Percentiles rank a stretch among this genome's conserved stretches.
phyloP scores from a whole-genome alignment of 2,329 filamentous ascomycete genomes.

The Calonectria ilicicola region DNA sequence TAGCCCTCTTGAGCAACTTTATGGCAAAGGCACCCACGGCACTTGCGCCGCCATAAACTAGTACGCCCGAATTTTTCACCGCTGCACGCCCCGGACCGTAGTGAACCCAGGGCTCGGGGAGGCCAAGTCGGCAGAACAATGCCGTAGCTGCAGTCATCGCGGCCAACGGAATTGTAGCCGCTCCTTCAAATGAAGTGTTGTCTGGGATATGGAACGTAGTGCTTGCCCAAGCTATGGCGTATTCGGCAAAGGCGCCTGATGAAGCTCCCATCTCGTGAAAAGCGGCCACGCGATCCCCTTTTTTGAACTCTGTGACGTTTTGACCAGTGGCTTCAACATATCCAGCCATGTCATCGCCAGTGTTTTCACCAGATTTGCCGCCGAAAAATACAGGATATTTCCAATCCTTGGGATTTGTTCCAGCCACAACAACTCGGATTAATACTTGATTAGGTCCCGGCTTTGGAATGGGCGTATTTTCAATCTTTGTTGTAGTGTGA shows the following conservation, averaged over 20 bases:
- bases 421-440: background rate
- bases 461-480: background rate
- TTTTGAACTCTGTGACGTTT: background rate
- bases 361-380: background rate
- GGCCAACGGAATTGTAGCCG: background rate
- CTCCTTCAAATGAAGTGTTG: background rate
- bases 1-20: background rate
- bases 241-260: background rate
- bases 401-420: slow-evolving; percentile 3
- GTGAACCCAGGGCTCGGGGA: background rate
- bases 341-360: background rate
- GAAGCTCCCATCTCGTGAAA: slow-evolving; percentile 1
- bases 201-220: background rate
- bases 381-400: background rate
- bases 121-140: background rate
- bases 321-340: background rate
- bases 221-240: background rate
- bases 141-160: background rate
- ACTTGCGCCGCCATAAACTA: background rate
- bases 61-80: background rate
- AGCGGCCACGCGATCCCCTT: background rate
- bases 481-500: background rate
- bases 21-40: slow-evolving; percentile 3
- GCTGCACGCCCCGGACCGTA: background rate
- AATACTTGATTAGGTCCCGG: background rate